A percentile compares a stretch with the other conserved stretches of the same genome.
phyloP scores from a whole-genome alignment of 352 stramenopile species.

The Pythium folliculosum region DNA sequence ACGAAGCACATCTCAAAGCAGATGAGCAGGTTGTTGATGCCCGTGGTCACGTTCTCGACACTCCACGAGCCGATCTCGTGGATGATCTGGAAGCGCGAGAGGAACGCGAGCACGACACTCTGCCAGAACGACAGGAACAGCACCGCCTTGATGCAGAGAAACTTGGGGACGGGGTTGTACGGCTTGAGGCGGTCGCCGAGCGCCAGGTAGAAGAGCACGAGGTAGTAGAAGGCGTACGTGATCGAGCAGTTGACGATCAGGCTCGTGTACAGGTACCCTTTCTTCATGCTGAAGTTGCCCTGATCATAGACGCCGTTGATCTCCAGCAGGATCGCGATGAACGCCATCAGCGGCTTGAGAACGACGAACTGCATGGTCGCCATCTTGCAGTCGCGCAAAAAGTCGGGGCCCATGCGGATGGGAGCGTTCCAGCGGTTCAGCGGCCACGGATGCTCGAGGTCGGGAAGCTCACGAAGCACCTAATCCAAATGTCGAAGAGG shows the following conservation, averaged over 20 bases:
- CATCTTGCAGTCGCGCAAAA: conserved; percentile 94
- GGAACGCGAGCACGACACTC: conserved; percentile 90
- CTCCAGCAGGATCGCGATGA: conserved; percentile 86
- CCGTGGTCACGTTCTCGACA: conserved; percentile 95
- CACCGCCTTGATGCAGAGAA: conserved; percentile 98
- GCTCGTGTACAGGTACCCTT: conserved; percentile 92
- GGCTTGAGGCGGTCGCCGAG: conserved; percentile 88
- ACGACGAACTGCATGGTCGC: conserved; percentile 96
- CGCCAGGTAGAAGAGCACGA: conserved; percentile 97
- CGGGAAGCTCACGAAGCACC: conserved; percentile 54
- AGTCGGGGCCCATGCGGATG: conserved; percentile 81
- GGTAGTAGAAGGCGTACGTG: conserved; percentile 96
- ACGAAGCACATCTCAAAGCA: conserved; percentile 99
- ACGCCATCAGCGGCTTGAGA: conserved; percentile 91
- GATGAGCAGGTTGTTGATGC: conserved; percentile 98
- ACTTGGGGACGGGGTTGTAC: conserved; percentile 97
- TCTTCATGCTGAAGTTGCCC: conserved; percentile 81
- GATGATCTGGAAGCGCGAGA: conserved; percentile 89
- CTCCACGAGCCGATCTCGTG: conserved; percentile 92
- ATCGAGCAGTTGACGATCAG: conserved; percentile 96
- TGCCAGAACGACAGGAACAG: conserved; percentile 99
- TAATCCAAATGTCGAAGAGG: conserved; percentile 1
- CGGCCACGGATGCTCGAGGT: conserved; percentile 77
- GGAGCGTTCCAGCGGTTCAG: conserved; percentile 64
- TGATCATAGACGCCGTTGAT: conserved; percentile 82